phyloP scores from a whole-genome alignment of 179 eudicot species.

The Silene noctiflora region DNA sequence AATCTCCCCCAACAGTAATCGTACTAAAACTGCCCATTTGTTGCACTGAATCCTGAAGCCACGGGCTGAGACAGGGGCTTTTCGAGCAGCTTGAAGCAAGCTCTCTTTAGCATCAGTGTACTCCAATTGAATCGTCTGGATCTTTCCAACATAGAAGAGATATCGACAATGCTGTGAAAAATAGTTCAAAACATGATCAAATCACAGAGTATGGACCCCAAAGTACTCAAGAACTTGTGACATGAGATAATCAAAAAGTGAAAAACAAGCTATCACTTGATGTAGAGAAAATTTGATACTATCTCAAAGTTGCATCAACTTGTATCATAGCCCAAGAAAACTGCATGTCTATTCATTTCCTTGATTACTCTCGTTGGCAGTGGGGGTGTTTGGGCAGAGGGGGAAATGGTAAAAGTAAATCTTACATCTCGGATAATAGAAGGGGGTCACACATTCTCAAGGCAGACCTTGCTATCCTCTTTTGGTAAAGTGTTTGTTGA shows the following conservation, averaged over 20 bases:
- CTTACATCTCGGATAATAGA: not conserved
- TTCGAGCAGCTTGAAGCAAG: slow-evolving; percentile 94
- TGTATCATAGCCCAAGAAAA: not conserved
- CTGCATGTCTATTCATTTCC: not conserved
- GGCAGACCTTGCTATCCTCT: not conserved
- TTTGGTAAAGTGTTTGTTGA: not conserved
- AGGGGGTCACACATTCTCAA: not conserved
- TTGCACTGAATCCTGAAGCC: slow-evolving; percentile 95
- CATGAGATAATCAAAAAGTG: no score
- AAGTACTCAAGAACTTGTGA: not conserved
- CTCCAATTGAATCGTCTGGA: slow-evolving; percentile 88
- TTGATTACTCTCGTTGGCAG: not conserved
- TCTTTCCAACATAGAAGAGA: slow-evolving; percentile 91
- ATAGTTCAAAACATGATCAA: slow-evolving; percentile 12
- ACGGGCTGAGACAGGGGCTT: slow-evolving; percentile 90
- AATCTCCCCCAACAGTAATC: slow-evolving; percentile 82
- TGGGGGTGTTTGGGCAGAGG: not conserved
- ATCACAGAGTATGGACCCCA: not conserved
- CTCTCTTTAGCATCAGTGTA: slow-evolving; percentile 97
- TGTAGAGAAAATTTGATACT: not conserved
- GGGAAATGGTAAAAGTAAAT: not conserved
- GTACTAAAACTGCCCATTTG: slow-evolving; percentile 95
- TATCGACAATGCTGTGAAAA: slow-evolving; percentile 78
- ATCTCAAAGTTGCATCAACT: not conserved
- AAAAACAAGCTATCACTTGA: no score